Evolutionary conservation across 129 eudicot species (phyloP), one percentile per base, ranked within the genome.

Genomic region (Saussurea involucrata): DNA sequence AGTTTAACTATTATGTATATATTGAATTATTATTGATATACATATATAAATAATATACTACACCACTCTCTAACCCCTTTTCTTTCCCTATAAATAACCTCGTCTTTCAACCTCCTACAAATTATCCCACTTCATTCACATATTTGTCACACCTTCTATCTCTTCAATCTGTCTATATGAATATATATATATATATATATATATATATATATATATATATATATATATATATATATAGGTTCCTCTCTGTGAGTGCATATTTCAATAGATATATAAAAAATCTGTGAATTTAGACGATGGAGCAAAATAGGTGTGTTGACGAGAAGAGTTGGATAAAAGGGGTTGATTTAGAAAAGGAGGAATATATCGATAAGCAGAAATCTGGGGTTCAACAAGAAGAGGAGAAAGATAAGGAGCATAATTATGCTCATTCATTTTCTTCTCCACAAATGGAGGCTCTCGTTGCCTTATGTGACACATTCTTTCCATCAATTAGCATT

Each of bases 381-480:
- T 72, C 66, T 42, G 5, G 5, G 1, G 1, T 11, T 0, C 21
- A 65, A 63, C 24, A 29, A 12, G 46, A 69, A 22, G 3, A n/a
- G 0, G 34, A 66, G 66, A 57, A 8, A 4, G 21, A 31, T 8
- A 12, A 28, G 17, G 46, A 27, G n/a, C n/a, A 9, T 32, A 31
- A 7, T 34, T 36, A 74, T 37, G 40, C 17, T 20, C 27, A 25
- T 21, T 22, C 69, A 37, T 66, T 82, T 22, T 63, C 86, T 7
- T 64, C 74, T 29, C 58, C 69, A 57, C 78, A 86, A 83, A 86
- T 71, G 80, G 89, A 86, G 73, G 40, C 86, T 22, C 22, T 86
- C 17, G 75, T 73, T 2, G 89, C 89, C 8, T 20, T 86, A 24
- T 86, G 89, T 21, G 89, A 86, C 75, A 75, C 89, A 24, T 36